phyloP scores from a whole-genome alignment of 768 basidiomycete species.

The Clitopilus hobsonii region DNA sequence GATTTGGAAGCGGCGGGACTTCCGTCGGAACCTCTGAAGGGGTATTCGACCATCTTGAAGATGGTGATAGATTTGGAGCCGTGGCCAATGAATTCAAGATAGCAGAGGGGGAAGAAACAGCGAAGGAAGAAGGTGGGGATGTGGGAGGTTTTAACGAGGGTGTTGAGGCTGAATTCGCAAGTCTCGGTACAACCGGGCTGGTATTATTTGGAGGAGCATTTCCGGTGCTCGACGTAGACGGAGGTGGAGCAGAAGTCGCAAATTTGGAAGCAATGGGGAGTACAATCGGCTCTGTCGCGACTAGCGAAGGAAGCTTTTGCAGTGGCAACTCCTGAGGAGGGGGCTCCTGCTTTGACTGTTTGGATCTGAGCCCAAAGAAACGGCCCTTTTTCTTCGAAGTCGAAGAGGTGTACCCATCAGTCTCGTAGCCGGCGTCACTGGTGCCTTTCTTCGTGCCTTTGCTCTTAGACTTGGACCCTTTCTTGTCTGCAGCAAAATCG shows the following conservation, averaged over 20 bases:
- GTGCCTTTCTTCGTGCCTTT: slow-evolving; percentile 23
- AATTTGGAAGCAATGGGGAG: slow-evolving; percentile 47
- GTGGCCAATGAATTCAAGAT: not conserved
- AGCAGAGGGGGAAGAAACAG: not conserved
- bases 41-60: not conserved
- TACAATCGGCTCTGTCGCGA: slow-evolving; percentile 23
- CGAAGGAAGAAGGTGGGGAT: not conserved
- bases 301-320: slow-evolving; percentile 10
- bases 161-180: slow-evolving; percentile 1
- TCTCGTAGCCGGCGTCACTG: slow-evolving; percentile 31
- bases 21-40: not conserved
- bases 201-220: slow-evolving; percentile 1
- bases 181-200: slow-evolving; percentile 8
- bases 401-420: slow-evolving; percentile 27
- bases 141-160: slow-evolving; percentile 2
- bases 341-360: slow-evolving; percentile 31
- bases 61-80: not conserved
- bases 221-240: not conserved
- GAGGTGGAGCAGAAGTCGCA: slow-evolving; percentile 28
- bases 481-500: slow-evolving; percentile 14
- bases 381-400: slow-evolving; percentile 29
- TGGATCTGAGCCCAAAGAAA: slow-evolving; percentile 40
- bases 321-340: slow-evolving; percentile 20
- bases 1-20: not conserved
- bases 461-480: slow-evolving; percentile 14